A percentile compares a stretch with the other conserved stretches of the same genome.
Evolutionary conservation across 2,329 filamentous ascomycete genomes (phyloP).

Genomic region (Fusarium abutilonis): DNA sequence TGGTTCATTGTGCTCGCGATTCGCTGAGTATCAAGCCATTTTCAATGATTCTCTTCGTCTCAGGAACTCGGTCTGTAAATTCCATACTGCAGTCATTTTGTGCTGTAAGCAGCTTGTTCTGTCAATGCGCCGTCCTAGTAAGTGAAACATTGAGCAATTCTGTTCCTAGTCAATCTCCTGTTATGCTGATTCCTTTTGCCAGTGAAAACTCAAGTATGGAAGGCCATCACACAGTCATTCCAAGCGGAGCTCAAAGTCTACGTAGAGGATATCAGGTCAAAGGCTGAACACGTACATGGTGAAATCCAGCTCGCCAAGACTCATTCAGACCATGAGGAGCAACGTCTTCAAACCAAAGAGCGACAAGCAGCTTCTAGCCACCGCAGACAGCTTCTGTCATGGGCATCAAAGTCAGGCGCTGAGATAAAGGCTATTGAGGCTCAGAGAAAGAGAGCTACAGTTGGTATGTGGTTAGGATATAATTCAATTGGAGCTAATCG

Average conservation of each 20-base stretch:
- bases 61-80: not conserved
- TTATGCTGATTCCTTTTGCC: not conserved
- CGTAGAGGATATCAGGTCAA: constrained; percentile 21
- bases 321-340: constrained; percentile 7
- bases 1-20: constrained; percentile 3
- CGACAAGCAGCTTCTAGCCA: constrained; percentile 7
- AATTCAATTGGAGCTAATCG: fast-evolving
- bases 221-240: constrained; percentile 18
- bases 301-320: constrained; percentile 21
- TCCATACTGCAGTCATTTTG: constrained; percentile 11
- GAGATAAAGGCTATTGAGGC: not conserved
- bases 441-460: not conserved
- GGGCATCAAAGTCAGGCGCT: not conserved
- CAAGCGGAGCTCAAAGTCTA: constrained; percentile 16
- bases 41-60: not conserved
- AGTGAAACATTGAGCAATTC: not conserved
- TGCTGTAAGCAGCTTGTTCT: constrained; percentile 27
- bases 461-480: not conserved
- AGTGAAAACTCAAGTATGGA: constrained; percentile 8
- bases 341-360: constrained; percentile 10
- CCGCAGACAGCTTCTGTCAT: not conserved
- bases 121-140: not conserved
- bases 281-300: constrained; percentile 1
- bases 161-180: not conserved
- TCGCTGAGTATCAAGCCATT: constrained; percentile 21